A percentile compares a stretch with the other conserved stretches of the same genome.
Conservation (phyloP, 441 rosid genomes). For the Pelargonium exstipulatum region DNA sequence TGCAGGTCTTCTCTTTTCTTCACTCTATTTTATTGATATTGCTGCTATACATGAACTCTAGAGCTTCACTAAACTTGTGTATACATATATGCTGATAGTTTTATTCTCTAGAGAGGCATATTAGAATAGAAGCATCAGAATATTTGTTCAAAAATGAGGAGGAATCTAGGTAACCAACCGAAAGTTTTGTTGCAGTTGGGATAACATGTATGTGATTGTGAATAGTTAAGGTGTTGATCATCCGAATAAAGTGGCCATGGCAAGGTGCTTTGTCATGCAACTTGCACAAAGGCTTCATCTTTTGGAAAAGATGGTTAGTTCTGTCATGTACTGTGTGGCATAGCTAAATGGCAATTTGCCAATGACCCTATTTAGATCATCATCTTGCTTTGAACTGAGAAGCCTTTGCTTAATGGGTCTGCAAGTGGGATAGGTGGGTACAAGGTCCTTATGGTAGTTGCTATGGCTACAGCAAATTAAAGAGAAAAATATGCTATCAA, state of each 20-base stretch:
- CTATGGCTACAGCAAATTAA: background rate
- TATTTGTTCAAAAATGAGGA: conserved; percentile 22
- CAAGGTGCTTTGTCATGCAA: conserved; percentile 26
- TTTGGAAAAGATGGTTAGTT: conserved; percentile 24
- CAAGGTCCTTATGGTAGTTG: conserved; percentile 12
- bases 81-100: background rate
- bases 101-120: conserved; percentile 13
- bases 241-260: conserved; percentile 30
- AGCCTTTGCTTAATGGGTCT: conserved; percentile 17
- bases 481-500: too few species aligned
- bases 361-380: conserved; percentile 14
- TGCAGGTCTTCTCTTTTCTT: background rate
- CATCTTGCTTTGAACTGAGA: too few species aligned
- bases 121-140: conserved; percentile 37
- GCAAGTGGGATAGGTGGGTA: conserved; percentile 15
- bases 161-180: conserved; percentile 30
- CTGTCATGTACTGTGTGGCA: conserved; percentile 27
- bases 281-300: conserved; percentile 29
- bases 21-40: background rate
- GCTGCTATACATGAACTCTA: background rate
- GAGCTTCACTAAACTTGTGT: background rate
- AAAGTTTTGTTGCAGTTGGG: conserved; percentile 28
- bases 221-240: conserved; percentile 23
- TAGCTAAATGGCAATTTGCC: conserved; percentile 14
- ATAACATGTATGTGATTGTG: conserved; percentile 19